A percentile compares a stretch with the other conserved stretches of the same genome.
Evolutionary conservation across 2,329 filamentous ascomycete genomes (phyloP).

Genomic region (Dothideomycetes sp.): DNA sequence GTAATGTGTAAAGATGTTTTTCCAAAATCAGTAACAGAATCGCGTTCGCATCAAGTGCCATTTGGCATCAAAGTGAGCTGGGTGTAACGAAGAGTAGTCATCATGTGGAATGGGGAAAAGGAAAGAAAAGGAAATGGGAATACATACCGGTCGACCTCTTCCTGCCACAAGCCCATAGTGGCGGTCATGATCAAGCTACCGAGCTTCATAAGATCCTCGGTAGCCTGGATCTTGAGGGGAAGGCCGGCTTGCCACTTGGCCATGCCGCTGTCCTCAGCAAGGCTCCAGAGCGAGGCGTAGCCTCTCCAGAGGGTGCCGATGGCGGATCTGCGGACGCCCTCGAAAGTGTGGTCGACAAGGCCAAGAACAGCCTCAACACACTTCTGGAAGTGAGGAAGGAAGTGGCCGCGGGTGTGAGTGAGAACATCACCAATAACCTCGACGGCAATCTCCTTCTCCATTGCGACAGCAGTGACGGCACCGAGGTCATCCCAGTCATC

Average conservation of each 20-base stretch:
- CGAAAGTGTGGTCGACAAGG: conserved; percentile 80
- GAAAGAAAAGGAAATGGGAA: conserved; percentile 15
- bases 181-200: conserved; percentile 76
- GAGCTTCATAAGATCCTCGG: conserved; percentile 70
- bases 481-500: conserved; percentile 77
- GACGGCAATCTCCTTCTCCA: conserved; percentile 95
- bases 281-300: conserved; percentile 81
- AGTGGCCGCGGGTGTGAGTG: conserved; percentile 70
- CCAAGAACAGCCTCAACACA: conserved; percentile 73
- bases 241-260: conserved; percentile 82
- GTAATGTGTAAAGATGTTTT: not conserved
- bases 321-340: conserved; percentile 86
- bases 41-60: conserved; percentile 85
- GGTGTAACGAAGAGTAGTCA: conserved; percentile 90
- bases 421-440: conserved; percentile 93
- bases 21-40: conserved; percentile 30
- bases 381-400: conserved; percentile 78
- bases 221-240: conserved; percentile 71
- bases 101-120: conserved; percentile 47
- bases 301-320: conserved; percentile 88
- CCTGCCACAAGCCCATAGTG: conserved; percentile 76
- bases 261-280: conserved; percentile 71
- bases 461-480: conserved; percentile 77
- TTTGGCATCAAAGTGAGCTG: conserved; percentile 98
- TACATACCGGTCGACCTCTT: conserved; percentile 89